Evolutionary conservation across 352 stramenopile genomes (phyloP).

Genomic region (Stephanocyclus meneghinianus): DNA sequence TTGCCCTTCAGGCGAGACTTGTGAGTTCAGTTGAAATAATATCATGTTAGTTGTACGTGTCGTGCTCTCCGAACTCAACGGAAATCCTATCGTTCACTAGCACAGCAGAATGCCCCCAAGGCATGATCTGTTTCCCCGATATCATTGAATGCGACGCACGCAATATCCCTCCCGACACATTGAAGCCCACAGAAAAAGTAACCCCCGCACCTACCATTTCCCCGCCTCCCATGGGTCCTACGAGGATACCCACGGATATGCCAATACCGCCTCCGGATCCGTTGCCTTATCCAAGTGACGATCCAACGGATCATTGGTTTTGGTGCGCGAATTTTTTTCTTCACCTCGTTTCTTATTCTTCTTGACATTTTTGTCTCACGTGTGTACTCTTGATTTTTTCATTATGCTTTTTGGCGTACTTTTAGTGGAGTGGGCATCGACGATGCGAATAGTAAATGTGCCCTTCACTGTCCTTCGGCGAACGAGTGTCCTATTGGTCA

Average conservation of each 20-base stretch:
- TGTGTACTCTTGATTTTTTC: not conserved
- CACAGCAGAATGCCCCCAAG: conserved; percentile 37
- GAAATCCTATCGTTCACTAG: not conserved
- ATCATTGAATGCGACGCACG: conserved; percentile 15
- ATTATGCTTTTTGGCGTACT: not conserved
- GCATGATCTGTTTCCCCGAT: conserved; percentile 32
- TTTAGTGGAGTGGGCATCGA: conserved; percentile 34
- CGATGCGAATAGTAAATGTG: conserved; percentile 46
- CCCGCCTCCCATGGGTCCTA: not conserved
- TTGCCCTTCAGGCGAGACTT: conserved; percentile 37
- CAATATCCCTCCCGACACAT: conserved; percentile 13
- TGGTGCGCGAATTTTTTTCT: conserved; percentile 4
- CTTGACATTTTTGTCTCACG: not conserved
- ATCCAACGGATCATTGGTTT: conserved; percentile 44
- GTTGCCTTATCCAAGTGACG: conserved; percentile 6
- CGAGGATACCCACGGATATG: conserved; percentile 21
- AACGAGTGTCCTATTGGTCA: conserved; percentile 49
- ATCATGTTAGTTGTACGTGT: not conserved
- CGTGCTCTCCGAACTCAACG: not conserved
- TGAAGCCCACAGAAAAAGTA: not conserved
- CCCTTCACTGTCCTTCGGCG: conserved; percentile 51
- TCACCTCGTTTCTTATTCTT: not conserved
- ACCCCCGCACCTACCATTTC: not conserved
- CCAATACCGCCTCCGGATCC: conserved; percentile 22
- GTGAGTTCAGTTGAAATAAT: not conserved